Base-by-base conservation (phyloP, 768 basidiomycete species). In the Rickenella mellea region DNA sequence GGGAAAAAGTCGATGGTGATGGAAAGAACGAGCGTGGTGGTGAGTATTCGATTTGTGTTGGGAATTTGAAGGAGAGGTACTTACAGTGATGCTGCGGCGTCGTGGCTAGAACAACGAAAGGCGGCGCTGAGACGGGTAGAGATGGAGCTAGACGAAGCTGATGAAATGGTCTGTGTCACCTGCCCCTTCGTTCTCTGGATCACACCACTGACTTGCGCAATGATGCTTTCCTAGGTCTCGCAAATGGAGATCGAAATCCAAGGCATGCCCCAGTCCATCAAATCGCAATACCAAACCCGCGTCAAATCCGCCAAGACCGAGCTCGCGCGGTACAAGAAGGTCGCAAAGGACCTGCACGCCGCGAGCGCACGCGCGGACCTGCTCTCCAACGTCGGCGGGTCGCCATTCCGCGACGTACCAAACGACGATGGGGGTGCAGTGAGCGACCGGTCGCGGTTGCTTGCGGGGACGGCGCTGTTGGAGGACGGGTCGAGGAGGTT, bases 211-310 rank as follows among this genome's bases (percentile, higher is more conserved):
- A 25, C 19, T 25, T 29, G 14, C 25, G 19, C 40, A 38, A 10
- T 30, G 20, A 40, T 19, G 48, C 47, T 33, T 25, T 26, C 39
- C 39, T 51, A 98, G 94, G 76, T 97, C 50, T 91, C 91, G 36
- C 96, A 99, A 75, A 96, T 99, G 94, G 94, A 97, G 66, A 84
- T 99, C 44, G 96, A 99, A 66, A 82, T 94, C 6, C 91, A 92
- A 53, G 86, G 89, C 9, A 91, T 97, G 56, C 91, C 92, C 1
- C 81, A 87, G 55, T 83, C 85, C 17, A 71, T 92, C 52, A 77
- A 84, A 39, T 64, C 80, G 0, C 75, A 79, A 47, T 93, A 92
- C 57, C 80, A 84, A 47, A 60, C 71, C 15, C 79, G 89, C 46
- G 74, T 96, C 40, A 73, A 76, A 48, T 64, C 75, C 8, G 78